These are phyloP conservation scores for Smallanthus sonchifolius DNA, from an alignment of 129 eudicot species.

Conservation along the genomic window DNA sequence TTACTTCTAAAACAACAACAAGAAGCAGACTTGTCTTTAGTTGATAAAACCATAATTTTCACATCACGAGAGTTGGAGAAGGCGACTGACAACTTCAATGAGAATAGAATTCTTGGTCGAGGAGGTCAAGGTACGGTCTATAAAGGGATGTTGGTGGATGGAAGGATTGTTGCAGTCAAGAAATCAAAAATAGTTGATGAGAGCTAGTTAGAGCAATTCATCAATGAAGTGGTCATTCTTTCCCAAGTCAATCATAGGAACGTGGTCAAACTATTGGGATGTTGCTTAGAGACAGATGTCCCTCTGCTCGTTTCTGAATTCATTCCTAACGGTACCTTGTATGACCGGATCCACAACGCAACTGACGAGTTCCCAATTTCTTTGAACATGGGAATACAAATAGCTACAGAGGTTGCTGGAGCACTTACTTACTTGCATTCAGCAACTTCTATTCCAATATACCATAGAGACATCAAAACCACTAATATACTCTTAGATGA, in stretches of 20 bases:
- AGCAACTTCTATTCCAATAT: too few relatives aligned
- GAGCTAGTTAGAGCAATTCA: conserved; percentile 1
- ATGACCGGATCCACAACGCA: too few relatives aligned
- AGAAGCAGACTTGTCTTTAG: neutral
- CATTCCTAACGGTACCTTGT: conserved; percentile 25
- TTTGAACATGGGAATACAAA: neutral
- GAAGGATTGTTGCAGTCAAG: conserved; percentile 12
- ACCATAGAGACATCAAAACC: too few relatives aligned
- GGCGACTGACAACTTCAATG: conserved; percentile 3
- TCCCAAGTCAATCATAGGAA: neutral
- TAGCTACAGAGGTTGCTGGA: too few relatives aligned
- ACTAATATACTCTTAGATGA: neutral
- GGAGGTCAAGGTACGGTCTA: neutral
- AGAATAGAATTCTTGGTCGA: conserved; percentile 8
- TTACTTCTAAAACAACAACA: conserved; percentile 15
- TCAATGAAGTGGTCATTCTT: conserved; percentile 12
- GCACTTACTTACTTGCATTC: too few relatives aligned
- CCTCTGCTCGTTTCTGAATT: conserved; percentile 27
- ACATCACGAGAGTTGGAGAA: conserved; percentile 1
- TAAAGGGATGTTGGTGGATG: neutral
- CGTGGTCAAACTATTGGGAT: too few relatives aligned
- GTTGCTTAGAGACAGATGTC: neutral
- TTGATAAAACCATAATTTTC: conserved; percentile 13
- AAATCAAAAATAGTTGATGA: conserved; percentile 13
- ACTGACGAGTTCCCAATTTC: too few relatives aligned